Base-by-base conservation (phyloP, 768 basidiomycete species). In the Leccinellum albellum region DNA sequence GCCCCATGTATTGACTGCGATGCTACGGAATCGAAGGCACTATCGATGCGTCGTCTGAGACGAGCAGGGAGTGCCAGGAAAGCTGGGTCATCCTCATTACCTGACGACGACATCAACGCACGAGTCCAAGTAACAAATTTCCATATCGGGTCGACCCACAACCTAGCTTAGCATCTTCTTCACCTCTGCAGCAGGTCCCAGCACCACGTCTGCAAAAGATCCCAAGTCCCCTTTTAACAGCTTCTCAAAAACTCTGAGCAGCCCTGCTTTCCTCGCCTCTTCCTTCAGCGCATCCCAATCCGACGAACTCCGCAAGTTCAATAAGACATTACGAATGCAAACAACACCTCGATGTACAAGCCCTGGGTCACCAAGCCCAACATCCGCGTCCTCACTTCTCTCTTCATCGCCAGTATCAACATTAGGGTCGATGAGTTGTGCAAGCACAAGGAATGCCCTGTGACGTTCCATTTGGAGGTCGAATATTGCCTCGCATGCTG, bases 341-440 rank as follows among this genome's bases (percentile, higher is more conserved):
- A 92, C 79, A 0, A 89, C 80, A 1, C 86, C 92, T 26, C 94
- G 84, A 68, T 93, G 87, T 12, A 88, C 78, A 40, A 94, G 78
- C 10, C 88, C 89, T 0, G 82, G 76, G 63, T 88, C 74, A 13
- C 72, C 54, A 7, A 24, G 24, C 52, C 10, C 66, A 5, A 54
- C 59, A 6, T 56, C 58, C 7, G 74, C 74, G 10, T 76, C 77
- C 8, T 72, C 76, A 10, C 75, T 74, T 5, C 72, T 71, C 2
- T 69, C 71, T 7, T 74, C 66, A 9, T 75, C 75, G 3, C 57
- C 62, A 6, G 68, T 66, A 15, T 72, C 65, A 23, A 76, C 71
- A 26, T 78, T 73, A 29, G 88, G 87, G 62, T 87, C 85, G 50
- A 91, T 79, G 55, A 91, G 79, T 56, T 81, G 83, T 1, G 82